Evolutionary conservation across 2,329 filamentous ascomycete species (phyloP).

Genomic region (Malbranchea zuffiana): DNA sequence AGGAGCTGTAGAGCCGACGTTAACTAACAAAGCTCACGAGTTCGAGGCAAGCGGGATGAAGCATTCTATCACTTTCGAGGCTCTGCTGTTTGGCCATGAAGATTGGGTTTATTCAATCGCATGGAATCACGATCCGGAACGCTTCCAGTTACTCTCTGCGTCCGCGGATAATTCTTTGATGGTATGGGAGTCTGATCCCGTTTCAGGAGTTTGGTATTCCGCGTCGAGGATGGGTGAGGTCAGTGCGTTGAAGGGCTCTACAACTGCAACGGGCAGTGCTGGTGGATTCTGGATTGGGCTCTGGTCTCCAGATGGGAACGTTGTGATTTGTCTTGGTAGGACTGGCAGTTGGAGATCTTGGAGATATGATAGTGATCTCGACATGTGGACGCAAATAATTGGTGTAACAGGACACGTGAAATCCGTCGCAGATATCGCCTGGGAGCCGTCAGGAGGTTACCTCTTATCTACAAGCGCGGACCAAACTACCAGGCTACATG

Average conservation of each 20-base stretch:
- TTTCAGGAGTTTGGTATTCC: slow-evolving; percentile 85
- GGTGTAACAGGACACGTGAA: slow-evolving; percentile 76
- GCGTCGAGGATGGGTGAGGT: slow-evolving; percentile 81
- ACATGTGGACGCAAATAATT: slow-evolving; percentile 65
- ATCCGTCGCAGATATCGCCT: slow-evolving; percentile 69
- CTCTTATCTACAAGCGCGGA: slow-evolving; percentile 81
- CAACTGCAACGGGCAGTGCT: slow-evolving; percentile 87
- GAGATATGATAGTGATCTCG: slow-evolving; percentile 50
- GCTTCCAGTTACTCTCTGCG: slow-evolving; percentile 67
- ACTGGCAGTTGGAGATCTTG: slow-evolving; percentile 91
- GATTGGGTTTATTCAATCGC: slow-evolving; percentile 92
- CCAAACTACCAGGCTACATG: slow-evolving; percentile 83
- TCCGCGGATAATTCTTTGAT: slow-evolving; percentile 92
- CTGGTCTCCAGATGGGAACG: slow-evolving; percentile 69
- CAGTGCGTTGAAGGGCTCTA: slow-evolving; percentile 87
- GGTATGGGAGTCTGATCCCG: slow-evolving; percentile 77
- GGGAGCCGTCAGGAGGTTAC: slow-evolving; percentile 73
- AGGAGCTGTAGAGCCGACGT: slow-evolving; percentile 49
- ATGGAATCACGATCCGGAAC: slow-evolving; percentile 52
- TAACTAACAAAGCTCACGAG: slow-evolving; percentile 81
- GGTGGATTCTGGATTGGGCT: slow-evolving; percentile 94
- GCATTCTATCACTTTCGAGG: slow-evolving; percentile 84
- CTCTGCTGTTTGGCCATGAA: slow-evolving; percentile 84
- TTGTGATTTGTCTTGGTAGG: slow-evolving; percentile 71
- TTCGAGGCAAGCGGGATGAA: slow-evolving; percentile 52